These are phyloP conservation scores for Leishmania amazonensis DNA, from an alignment of 208 protist genomes.

Conservation along the genomic window DNA sequence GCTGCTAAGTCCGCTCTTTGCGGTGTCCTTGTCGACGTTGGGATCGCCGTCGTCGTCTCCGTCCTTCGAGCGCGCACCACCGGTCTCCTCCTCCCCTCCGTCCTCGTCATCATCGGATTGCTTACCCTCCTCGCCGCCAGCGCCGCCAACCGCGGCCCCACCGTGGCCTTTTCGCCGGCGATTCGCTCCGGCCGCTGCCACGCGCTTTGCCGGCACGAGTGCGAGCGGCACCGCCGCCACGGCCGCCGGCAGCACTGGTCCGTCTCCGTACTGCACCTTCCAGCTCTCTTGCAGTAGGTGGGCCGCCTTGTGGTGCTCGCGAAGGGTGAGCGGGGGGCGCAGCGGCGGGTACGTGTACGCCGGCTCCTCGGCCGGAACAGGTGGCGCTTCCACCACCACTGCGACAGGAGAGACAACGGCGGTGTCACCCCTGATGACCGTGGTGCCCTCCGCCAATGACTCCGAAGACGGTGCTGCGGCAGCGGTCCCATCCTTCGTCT, in stretches of 20 bases:
- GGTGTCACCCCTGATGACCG: background rate
- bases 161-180: conserved; percentile 4
- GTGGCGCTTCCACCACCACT: background rate
- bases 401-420: background rate
- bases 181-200: background rate
- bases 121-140: background rate
- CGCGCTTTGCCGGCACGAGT: conserved; percentile 26
- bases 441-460: background rate
- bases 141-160: conserved; percentile 4
- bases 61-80: background rate
- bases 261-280: conserved; percentile 35
- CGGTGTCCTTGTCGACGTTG: background rate
- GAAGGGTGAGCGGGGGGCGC: conserved; percentile 52
- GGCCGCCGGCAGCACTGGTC: conserved; percentile 38
- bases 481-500: background rate
- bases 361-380: conserved; percentile 18
- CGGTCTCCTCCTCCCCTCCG: conserved; percentile 3
- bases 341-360: conserved; percentile 53
- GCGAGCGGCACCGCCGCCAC: conserved; percentile 44
- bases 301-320: conserved; percentile 49
- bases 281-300: conserved; percentile 42
- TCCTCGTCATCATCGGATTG: background rate
- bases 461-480: background rate
- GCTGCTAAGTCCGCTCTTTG: conserved; percentile 7
- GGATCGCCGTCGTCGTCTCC: background rate